phyloP scores from a whole-genome alignment of 495 filamentous ascomycete genomes.

The Penicillium crystallinum region DNA sequence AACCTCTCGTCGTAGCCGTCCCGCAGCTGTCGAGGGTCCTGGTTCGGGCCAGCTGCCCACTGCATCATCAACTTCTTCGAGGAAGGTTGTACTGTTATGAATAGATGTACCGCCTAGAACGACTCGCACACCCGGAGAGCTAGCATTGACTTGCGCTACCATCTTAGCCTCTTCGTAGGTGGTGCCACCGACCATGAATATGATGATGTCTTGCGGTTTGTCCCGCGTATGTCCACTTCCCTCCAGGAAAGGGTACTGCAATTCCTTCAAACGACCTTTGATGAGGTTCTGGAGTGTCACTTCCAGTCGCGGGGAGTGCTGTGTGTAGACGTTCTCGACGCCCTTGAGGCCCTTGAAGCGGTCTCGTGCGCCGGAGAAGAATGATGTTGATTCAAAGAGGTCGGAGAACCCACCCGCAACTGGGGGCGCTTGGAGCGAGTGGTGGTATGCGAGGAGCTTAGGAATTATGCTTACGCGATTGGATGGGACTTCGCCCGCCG shows the following conservation, averaged over 20 bases:
- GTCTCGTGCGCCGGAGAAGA: slow-evolving; percentile 84
- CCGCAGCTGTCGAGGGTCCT: slow-evolving; percentile 61
- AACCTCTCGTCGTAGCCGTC: slow-evolving; percentile 62
- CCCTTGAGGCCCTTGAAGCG: slow-evolving; percentile 94
- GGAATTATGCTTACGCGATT: slow-evolving; percentile 67
- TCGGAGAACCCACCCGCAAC: slow-evolving; percentile 74
- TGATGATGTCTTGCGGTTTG: slow-evolving; percentile 92
- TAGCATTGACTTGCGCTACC: slow-evolving; percentile 87
- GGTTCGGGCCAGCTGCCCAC: slow-evolving; percentile 77
- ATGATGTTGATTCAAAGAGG: slow-evolving; percentile 83
- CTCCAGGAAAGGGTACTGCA: slow-evolving; percentile 89
- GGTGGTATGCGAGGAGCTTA: slow-evolving; percentile 75
- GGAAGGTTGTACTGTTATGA: slow-evolving; percentile 79
- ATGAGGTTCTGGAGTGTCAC: slow-evolving; percentile 84
- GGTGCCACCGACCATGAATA: slow-evolving; percentile 88
- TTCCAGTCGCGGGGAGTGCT: slow-evolving; percentile 87
- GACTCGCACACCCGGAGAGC: slow-evolving; percentile 79
- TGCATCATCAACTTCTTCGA: slow-evolving; percentile 80
- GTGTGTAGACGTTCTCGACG: slow-evolving; percentile 97
- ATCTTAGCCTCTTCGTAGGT: slow-evolving; percentile 97
- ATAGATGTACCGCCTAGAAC: slow-evolving; percentile 81
- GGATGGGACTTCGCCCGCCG: slow-evolving; percentile 67
- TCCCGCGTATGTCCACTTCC: slow-evolving; percentile 77
- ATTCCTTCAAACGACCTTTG: slow-evolving; percentile 78
- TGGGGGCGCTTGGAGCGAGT: slow-evolving; percentile 69